phyloP scores from a whole-genome alignment of 2,329 filamentous ascomycete genomes.

The Claviceps sorghi region DNA sequence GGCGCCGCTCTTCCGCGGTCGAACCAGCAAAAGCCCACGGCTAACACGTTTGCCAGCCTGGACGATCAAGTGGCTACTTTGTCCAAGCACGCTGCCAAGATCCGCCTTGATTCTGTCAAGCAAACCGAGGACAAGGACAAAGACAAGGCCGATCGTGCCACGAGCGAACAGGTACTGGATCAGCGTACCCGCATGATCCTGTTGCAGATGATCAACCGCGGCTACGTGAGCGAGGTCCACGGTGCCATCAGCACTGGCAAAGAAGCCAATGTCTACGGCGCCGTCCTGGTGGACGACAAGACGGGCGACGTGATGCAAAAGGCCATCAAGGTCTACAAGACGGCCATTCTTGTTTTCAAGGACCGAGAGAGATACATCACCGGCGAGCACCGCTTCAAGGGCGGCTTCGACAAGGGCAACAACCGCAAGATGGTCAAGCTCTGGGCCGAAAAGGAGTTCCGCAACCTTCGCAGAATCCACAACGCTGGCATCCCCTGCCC shows the following conservation, averaged over 20 bases:
- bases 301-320: constrained; percentile 49
- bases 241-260: constrained; percentile 94
- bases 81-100: constrained; percentile 71
- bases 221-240: constrained; percentile 79
- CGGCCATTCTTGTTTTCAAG: constrained; percentile 92
- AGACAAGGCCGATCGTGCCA: constrained; percentile 87
- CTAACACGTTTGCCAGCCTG: constrained; percentile 65
- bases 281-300: constrained; percentile 47
- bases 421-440: constrained; percentile 95
- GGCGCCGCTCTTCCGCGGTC: constrained; percentile 46
- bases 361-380: constrained; percentile 92
- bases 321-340: constrained; percentile 98
- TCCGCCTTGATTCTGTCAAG: constrained; percentile 58
- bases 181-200: constrained; percentile 90
- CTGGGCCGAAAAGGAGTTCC: constrained; percentile 97
- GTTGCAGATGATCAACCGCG: constrained; percentile 87
- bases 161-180: constrained; percentile 87
- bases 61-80: constrained; percentile 83
- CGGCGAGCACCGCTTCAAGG: constrained; percentile 82
- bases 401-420: constrained; percentile 85
- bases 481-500: constrained; percentile 78
- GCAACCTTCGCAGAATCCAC: constrained; percentile 77
- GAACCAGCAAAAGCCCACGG: constrained; percentile 63
- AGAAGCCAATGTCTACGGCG: constrained; percentile 95
- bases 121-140: constrained; percentile 42